Evolutionary conservation across 768 basidiomycete species (phyloP).

Genomic region (Antrodiella citrinella): DNA sequence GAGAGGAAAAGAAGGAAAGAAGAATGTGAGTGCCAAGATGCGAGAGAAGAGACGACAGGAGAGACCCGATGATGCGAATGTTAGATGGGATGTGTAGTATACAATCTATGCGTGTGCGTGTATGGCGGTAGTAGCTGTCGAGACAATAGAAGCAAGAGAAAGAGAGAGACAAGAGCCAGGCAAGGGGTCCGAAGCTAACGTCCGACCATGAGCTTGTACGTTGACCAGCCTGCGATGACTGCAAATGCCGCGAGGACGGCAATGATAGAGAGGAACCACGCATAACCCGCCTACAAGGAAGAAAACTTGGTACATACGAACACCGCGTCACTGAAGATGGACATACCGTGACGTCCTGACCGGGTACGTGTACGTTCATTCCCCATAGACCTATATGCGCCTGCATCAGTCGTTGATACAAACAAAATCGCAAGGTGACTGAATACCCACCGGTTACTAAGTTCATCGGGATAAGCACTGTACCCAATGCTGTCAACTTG

Average conservation of each 20-base stretch:
- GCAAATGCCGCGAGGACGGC: conserved; percentile 76
- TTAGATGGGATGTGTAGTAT: not conserved
- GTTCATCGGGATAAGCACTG: conserved; percentile 95
- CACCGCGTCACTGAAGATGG: not conserved
- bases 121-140: not conserved
- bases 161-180: not conserved
- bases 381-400: conserved; percentile 72
- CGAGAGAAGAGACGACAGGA: too few relatives aligned
- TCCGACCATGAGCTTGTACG: conserved; percentile 63
- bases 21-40: not conserved
- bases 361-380: conserved; percentile 98
- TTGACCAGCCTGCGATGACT: conserved; percentile 68
- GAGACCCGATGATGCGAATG: not conserved
- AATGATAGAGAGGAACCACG: conserved; percentile 88
- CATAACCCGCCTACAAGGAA: conserved; percentile 38
- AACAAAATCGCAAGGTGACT: not conserved
- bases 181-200: conserved; percentile 11
- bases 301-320: not conserved
- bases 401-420: conserved; percentile 1
- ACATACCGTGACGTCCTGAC: conserved; percentile 49
- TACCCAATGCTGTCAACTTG: conserved; percentile 95
- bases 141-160: not conserved
- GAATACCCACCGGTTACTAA: conserved; percentile 70
- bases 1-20: not conserved
- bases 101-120: not conserved